Evolutionary conservation across 495 filamentous ascomycete genomes (phyloP), one percentile per base, ranked within the genome.

Genomic region (Lasiosphaeria hispida): DNA sequence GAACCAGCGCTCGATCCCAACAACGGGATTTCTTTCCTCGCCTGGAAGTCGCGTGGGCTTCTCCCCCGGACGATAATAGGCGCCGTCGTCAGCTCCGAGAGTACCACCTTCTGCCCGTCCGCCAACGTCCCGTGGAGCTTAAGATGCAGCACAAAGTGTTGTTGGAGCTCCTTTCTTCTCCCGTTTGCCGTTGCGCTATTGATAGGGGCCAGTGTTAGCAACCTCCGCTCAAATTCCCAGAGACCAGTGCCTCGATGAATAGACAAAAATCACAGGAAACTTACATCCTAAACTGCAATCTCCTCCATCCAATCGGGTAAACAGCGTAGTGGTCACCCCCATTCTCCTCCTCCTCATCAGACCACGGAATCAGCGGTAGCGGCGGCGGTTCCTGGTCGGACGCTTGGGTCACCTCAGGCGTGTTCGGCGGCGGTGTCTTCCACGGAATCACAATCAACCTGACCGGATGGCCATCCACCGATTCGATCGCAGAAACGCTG

Each of bases 381-480:
- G 88, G 77, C n/a, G 79, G 71, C 10, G 81, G 81, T 58, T 83
- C 81, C 61, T 80, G 77, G 57, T 83, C 81, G 11, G 78, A 72
- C 4, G 72, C 76, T 48, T 82, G 69, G 63, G 75, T 77, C 10
- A 80, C 67, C 52, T 85, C 76, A 56, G 85, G 82, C 30, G 83
- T 80, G 68, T 86, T 92, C 44, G 87, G 86, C 40, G 87, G 87
- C 1, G 92, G 91, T n/a, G 91, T 96, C 77, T 96, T 96, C 90
- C 91, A 96, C 1, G 92, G 92, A 38, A 96, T 93, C 10, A 92
- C 93, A 54, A 96, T 96, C 55, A 96, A 84, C 68, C 92, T 90
- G 33, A 96, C 90, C 0, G 88, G 77, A 62, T 94, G 89, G 41
- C 88, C 88, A 66, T 96, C 91, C 1, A 95, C 90, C 0, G 92